Evolutionary conservation across 768 basidiomycete species (phyloP).

Genomic region (Collybia sordida): DNA sequence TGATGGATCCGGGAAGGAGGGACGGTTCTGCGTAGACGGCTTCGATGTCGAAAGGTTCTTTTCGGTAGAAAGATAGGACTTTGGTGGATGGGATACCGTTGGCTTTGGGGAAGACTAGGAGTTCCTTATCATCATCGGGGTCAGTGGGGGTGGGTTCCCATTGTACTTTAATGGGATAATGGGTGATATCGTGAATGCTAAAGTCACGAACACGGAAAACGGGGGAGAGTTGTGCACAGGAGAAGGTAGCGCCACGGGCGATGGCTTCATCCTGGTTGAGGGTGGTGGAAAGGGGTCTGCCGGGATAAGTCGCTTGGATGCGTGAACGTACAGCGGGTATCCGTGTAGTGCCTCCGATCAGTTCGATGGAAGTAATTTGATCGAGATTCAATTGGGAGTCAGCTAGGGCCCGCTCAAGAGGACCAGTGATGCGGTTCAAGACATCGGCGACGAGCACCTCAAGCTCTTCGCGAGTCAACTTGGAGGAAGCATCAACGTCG

Average conservation of each 20-base stretch:
- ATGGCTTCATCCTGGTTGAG: conserved; percentile 98
- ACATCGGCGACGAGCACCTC: conserved; percentile 76
- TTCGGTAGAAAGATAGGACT: conserved; percentile 92
- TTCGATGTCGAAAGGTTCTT: conserved; percentile 85
- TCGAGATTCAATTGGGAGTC: conserved; percentile 82
- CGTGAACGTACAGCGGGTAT: conserved; percentile 88
- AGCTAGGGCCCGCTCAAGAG: conserved; percentile 75
- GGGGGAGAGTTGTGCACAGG: conserved; percentile 96
- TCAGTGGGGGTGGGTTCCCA: conserved; percentile 80
- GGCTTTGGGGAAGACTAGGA: conserved; percentile 85
- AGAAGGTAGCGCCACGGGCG: conserved; percentile 94
- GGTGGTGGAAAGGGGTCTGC: conserved; percentile 84
- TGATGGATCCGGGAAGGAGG: conserved; percentile 72
- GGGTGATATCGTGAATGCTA: conserved; percentile 79
- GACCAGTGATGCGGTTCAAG: conserved; percentile 73
- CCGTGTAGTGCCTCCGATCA: conserved; percentile 92
- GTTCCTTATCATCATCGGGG: conserved; percentile 87
- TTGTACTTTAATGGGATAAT: conserved; percentile 87
- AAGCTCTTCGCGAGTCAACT: conserved; percentile 78
- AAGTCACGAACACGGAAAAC: conserved; percentile 98
- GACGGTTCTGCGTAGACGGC: conserved; percentile 77
- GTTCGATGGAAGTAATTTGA: conserved; percentile 87
- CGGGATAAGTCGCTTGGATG: conserved; percentile 81
- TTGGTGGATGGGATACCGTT: conserved; percentile 93
- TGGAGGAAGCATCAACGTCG: conserved; percentile 90